phyloP scores from a whole-genome alignment of 1,284 basidiomycete genomes.

The Trichosporon ovoides region DNA sequence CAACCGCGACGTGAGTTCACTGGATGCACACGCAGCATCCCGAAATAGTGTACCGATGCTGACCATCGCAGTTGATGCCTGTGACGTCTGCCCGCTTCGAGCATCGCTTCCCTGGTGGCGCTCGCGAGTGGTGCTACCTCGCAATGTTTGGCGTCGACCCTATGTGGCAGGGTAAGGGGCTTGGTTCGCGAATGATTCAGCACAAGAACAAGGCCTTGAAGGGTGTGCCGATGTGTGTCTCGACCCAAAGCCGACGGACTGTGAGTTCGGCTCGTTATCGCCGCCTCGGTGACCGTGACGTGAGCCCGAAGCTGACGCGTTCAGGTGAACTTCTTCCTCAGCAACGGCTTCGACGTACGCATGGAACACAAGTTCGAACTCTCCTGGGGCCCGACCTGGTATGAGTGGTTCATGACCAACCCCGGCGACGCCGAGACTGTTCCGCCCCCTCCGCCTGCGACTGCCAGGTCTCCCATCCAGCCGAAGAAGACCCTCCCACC shows the following conservation, averaged over 20 bases:
- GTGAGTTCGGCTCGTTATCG: not conserved
- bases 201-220: not conserved
- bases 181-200: slow-evolving; percentile 7
- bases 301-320: not conserved
- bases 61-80: not conserved
- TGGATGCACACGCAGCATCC: not conserved
- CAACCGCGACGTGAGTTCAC: not conserved
- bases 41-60: not conserved
- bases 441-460: not conserved
- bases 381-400: slow-evolving; percentile 2
- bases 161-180: slow-evolving; percentile 6
- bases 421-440: not conserved
- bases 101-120: not conserved
- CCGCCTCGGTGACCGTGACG: too few species aligned
- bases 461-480: not conserved
- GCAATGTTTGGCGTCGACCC: slow-evolving; percentile 11
- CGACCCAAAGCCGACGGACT: slow-evolving; percentile 6
- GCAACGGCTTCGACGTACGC: slow-evolving; percentile 6
- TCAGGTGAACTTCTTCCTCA: slow-evolving; percentile 11
- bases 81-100: slow-evolving; percentile 2
- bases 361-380: slow-evolving; percentile 7
- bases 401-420: slow-evolving; percentile 3
- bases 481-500: not conserved
- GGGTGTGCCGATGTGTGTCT: slow-evolving; percentile 3
- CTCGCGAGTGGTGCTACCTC: slow-evolving; percentile 4